Evolutionary conservation across 164 flowering plant genomes (phyloP), one percentile per base, ranked within the genome.

Genomic region (Nymphaea thermarum): DNA sequence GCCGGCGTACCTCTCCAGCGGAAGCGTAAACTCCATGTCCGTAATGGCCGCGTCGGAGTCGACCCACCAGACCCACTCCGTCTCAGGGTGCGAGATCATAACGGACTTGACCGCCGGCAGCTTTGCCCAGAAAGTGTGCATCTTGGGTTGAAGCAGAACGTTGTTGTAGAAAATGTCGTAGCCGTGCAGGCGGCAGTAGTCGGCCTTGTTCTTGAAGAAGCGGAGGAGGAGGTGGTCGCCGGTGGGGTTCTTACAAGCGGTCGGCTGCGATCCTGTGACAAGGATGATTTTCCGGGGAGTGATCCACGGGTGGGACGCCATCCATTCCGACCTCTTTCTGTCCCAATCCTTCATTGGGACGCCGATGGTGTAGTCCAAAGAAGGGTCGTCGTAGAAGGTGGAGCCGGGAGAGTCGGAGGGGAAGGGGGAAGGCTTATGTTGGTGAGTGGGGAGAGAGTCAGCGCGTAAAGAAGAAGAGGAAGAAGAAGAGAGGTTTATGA

Each of bases 21-120:
- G 99, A 8, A 88, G 85, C 76, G 80, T 75, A 80, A 88, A 94
- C 44, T 89, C 96, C 99, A 94, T 94, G 75, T 91, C 99, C 43
- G 98, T 88, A 76, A 94, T 77, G 53, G 81, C 75, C 43, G 99
- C 99, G 79, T 94, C 99, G 66, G 97, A 89, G 82, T 94, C 99
- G 44, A 94, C 92, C 99, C 98, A 94, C 92, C 92, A 94, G 79
- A 94, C 82, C 99, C 99, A 94, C 84, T 94, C 98, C 25, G 87
- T 86, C 73, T 91, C 97, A 69, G 99, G 99, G 75, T 94, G 98
- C 63, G 99, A 93, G 67, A 91, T 41, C 99, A 94, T 94, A 4
- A 96, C 92, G 5, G 99, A 88, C 14, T 82, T 78, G 42, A 94
- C 83, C 36, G 78, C 75, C 41, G 97, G 96, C 12, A 82, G 66